Base-by-base conservation (phyloP, 768 basidiomycete species). In the Russula sp. region DNA sequence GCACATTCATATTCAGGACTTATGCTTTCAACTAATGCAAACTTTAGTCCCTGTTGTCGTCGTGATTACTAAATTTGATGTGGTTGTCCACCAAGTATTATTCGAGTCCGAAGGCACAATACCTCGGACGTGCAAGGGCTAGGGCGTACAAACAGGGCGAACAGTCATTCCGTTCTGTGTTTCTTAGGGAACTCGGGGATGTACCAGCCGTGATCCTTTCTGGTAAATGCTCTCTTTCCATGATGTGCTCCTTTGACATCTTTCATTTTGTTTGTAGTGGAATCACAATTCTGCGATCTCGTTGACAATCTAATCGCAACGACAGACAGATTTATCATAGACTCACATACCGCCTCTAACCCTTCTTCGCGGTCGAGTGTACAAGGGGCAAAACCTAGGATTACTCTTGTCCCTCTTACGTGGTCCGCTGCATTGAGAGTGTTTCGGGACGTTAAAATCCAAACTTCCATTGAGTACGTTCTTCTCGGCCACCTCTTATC, bases 201-300 rank as follows among this genome's bases (percentile, higher is more conserved):
- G 45, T 60, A 14, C 59, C 59, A 39, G 59, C 43, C 10, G 59
- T 54, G 29, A 41, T 54, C n/a, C 36, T 60, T 47, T 54, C 59
- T 0, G 32, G 59, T 60, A 47, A 7, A 16, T 53, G 9, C 13
- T 16, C 11, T 54, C 29, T 4, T 51, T 47, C 38, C 5, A 9
- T 25, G 20, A 9, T 22, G 20, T 9, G 10, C 2, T 5, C 25
- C 20, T 22, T n/a, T 22, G 11, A 48, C 20, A 3, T 16, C 41
- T 14, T 22, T n/a, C 16, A 2, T 22, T 7, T 32, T n/a, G 14
- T 54, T 32, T 45, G 16, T 47, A 60, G 59, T 25, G n/a, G 32
- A 8, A 1, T 7, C 43, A 36, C 25, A 10, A 38, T 60, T 39
- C 3, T 7, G 7, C 22, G 59, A 47, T 20, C 25, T 53, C 8